Base-by-base conservation (phyloP, 768 basidiomycete species). In the Termitomyces sp. region DNA sequence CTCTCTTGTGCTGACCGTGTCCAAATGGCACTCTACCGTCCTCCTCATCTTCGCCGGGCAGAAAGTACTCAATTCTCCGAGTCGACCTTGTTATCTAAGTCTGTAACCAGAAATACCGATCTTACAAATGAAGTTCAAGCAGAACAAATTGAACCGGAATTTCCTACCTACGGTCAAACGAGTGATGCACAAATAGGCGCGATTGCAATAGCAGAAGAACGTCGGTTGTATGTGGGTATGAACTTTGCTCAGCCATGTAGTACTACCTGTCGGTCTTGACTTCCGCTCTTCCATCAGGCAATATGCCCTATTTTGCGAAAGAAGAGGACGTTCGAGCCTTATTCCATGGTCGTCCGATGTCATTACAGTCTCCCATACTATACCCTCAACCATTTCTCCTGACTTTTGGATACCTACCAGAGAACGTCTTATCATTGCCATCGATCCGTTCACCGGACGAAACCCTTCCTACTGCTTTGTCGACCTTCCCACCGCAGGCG, bases 381-480 rank as follows among this genome's bases (percentile, higher is more conserved):
- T 32, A 17, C 15, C 6, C 31, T 49, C 48, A 17, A 17, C 15
- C 48, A 32, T 7, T 32, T 49, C 29, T 31, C 10, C 48, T 49
- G 48, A 49, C 31, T 49, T 49, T 32, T 17, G 29, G 31, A 32
- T 48, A 4, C 48, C 17, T 49, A 32, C 15, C n/a, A 59, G 59
- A 40, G 50, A 59, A 38, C 40, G 43, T 34, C 32, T 59, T 20
- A 7, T 20, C 31, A 59, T 59, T 15, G 51, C 59, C 40, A 52
- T 59, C 43, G 50, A 59, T 20, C 59, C 51, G 25, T 59, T 59
- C 51, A 59, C 52, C n/a, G 52, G 52, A 34, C 34, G 59, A 31
- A 55, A 60, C 17, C 59, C 52, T 36, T 60, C 59, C 25, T 54
- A 47, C 52, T 60, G 59, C 34, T 60, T 54, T 32, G 53, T 48